Base-by-base conservation (phyloP, 2,329 filamentous ascomycete species). In the Fusarium buxicola region DNA sequence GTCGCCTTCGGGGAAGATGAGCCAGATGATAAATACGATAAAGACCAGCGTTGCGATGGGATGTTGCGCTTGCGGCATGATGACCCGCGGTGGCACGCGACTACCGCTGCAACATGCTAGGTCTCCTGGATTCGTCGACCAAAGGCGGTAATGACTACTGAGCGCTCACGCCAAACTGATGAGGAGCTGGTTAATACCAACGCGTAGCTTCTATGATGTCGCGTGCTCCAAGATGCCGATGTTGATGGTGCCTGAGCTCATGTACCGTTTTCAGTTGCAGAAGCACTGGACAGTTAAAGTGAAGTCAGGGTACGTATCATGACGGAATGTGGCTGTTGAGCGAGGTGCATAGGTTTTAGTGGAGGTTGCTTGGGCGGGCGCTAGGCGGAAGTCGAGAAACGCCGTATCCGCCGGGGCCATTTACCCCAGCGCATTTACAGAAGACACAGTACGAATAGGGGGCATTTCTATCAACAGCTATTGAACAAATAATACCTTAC, bases 61-160 rank as follows among this genome's bases (percentile, higher is more conserved):
- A 51, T 82, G 81, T 68, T 80, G 81, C 51, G 77, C 73, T 58
- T 74, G 78, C 66, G 82, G 76, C 81, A 84, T 84, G 74, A 72
- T 77, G 72, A 66, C 68, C 68, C 52, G 55, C 63, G 66, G 50
- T 55, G 21, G 49, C 39, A 47, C 32, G 58, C 45, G 49, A 45
- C 63, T 70, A 70, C 62, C 59, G 51, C 57, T 53, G 53, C 60
- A 53, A 60, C 69, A 71, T 71, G 56, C 68, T 69, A 66, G 43
- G 44, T 60, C 36, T 46, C 32, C 30, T 38, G 21, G 30, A 38
- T 24, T 51, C 39, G 51, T 38, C 39, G 44, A 25, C 38, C 62
- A 50, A 58, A 16, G 44, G 50, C 49, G 57, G 67, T 41, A n/a
- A 39, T 21, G 15, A 35, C 32, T 25, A 15, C 16, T 38, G 24